Evolutionary conservation across 805 yeast species (phyloP), one percentile per base, ranked within the genome.

Genomic region (Schwanniomyces yamadae): DNA sequence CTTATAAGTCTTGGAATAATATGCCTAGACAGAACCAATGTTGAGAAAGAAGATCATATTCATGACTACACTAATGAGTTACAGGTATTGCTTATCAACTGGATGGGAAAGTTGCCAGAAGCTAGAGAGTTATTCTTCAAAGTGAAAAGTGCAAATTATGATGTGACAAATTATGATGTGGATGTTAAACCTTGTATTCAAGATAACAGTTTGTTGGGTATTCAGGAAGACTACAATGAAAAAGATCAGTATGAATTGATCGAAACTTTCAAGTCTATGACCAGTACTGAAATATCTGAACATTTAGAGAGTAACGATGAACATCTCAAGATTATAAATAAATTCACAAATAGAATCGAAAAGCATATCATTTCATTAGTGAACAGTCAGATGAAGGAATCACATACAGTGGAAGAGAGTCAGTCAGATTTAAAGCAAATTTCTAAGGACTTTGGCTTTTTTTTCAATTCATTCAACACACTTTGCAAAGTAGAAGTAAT

Each of bases 51-150:
- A 4, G 65, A 61, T 31, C 57, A 52, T 18, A 57, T 59, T 22
- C 66, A 73, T 10, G 84, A 80, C 42, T 80, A 77, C 49, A 61
- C 70, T 6, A 69, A 77, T 36, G 87, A 80, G 45, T 52, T 83
- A 15, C 83, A 80, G 46, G 70, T 77, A 6, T 59, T 83, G 23
- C 57, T 83, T 32, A 68, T 83, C 43, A 75, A 73, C 37, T 82
- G 87, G 86, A 74, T 82, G 23, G 81, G 83, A 4, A 63, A 54
- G 39, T 37, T 79, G 0, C 80, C 83, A 0, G 85, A 78, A 34
- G 88, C 89, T 0, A 67, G 80, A 42, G 73, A 70, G 28, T 49
- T 83, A 4, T 82, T 75, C 45, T 78, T 77, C 46, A 46, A 48
- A 38, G 38, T 49, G 6, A 55, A 58, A 35, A 52, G 43, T 26